Base-by-base conservation (phyloP, 2,329 filamentous ascomycete species). In the Sphaerulina vaccinii region DNA sequence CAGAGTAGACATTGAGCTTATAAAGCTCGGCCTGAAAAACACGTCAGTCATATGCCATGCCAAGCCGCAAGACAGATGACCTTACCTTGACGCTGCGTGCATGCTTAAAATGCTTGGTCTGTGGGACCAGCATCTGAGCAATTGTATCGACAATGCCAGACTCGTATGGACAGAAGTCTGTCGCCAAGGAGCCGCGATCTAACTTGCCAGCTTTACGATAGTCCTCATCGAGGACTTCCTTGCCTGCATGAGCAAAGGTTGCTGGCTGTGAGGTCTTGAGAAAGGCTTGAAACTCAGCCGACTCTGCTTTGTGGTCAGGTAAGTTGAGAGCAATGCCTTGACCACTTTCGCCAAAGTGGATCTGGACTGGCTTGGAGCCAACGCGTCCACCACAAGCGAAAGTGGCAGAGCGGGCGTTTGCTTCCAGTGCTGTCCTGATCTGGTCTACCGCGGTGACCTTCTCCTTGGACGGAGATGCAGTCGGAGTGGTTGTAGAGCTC, bases 161-260 rank as follows among this genome's bases (percentile, higher is more conserved):
- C 9, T 75, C 68, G 3, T 79, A 77, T 0, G 79, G 80, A 44
- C 74, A 72, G 56, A 84, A 82, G 49, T 67, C 74, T 1, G 60
- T 60, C 18, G 27, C 18, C 45, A 84, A 84, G 0, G 65, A 56
- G 0, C 65, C 43, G 0, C 62, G 52, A n/a, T 81, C 74, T n/a
- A 84, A 60, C 60, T 80, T 78, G 1, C 65, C 63, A 0, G 80
- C 81, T 51, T 76, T 78, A 15, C 81, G 73, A 51, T 82, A 81
- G 0, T 64, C 63, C 49, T 78, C 74, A 51, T 84, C 79, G 1
- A 75, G 62, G 0, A 82, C 70, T 50, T 80, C 71, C 52, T 78
- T 27, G 1, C 70, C 68, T 0, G 68, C 68, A 5, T 59, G 56
- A 0, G 79, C 79, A 57, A 81, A 81, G 1, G 72, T 76, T 0